A percentile compares a stretch with the other conserved stretches of the same genome.
These are phyloP conservation scores for Pilatotrama ljubarskyi DNA, from an alignment of 768 basidiomycete genomes.

Conservation along the genomic window DNA sequence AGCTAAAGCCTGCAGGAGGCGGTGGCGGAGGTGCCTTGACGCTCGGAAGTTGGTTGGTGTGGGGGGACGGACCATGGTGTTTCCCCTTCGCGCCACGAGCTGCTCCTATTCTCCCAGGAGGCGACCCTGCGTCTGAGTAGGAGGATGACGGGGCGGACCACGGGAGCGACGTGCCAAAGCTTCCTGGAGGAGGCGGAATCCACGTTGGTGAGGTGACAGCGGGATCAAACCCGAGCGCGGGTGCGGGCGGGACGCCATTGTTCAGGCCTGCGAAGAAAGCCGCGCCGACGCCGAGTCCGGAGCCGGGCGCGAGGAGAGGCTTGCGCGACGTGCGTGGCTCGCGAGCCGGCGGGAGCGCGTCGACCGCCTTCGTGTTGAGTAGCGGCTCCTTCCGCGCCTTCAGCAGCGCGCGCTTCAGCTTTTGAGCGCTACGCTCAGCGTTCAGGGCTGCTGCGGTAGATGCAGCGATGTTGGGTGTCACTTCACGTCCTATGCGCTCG, in stretches of 20 bases:
- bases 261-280: slow-evolving; percentile 10
- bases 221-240: neutral
- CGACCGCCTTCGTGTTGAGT: slow-evolving; percentile 55
- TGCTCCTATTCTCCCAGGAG: slow-evolving; percentile 10
- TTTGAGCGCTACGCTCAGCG: slow-evolving; percentile 72
- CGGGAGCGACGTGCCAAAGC: neutral
- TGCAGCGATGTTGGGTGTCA: slow-evolving; percentile 62
- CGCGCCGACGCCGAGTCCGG: slow-evolving; percentile 13
- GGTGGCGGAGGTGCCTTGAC: slow-evolving; percentile 13
- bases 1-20: slow-evolving; percentile 45
- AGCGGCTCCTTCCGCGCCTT: slow-evolving; percentile 61
- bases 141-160: neutral
- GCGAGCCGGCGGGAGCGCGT: slow-evolving; percentile 25
- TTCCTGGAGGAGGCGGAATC: neutral
- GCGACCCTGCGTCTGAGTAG: slow-evolving; percentile 1
- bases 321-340: slow-evolving; percentile 34
- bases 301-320: slow-evolving; percentile 11
- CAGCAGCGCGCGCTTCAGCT: slow-evolving; percentile 68
- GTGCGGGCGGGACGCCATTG: neutral
- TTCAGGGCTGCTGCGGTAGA: slow-evolving; percentile 82
- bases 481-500: slow-evolving; percentile 28
- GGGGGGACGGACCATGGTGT: slow-evolving; percentile 38
- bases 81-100: slow-evolving; percentile 19
- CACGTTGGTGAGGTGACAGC: neutral
- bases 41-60: slow-evolving; percentile 30